Conservation (phyloP, 495 filamentous ascomycete genomes). For the Xylaria telfairii region DNA sequence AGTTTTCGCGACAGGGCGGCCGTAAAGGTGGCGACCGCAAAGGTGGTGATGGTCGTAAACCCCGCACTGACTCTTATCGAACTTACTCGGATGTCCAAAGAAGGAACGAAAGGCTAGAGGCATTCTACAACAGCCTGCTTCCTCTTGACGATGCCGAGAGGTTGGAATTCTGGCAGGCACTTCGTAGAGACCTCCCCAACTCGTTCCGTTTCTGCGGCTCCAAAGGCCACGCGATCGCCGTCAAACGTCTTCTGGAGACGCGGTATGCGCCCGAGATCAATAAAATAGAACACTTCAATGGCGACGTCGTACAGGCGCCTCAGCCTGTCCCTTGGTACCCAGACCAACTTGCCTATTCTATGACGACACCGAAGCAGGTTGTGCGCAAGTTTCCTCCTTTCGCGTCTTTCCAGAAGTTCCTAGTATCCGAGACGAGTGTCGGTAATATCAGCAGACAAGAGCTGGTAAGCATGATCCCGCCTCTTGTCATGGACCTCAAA, state of each 20-base stretch:
- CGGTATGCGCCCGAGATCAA: slow-evolving; percentile 88
- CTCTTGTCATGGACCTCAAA: slow-evolving; percentile 85
- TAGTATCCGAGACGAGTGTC: slow-evolving; percentile 96
- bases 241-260: slow-evolving; percentile 83
- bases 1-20: slow-evolving; percentile 30
- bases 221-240: slow-evolving; percentile 86
- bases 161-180: slow-evolving; percentile 78
- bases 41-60: slow-evolving; percentile 33
- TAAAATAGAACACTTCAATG: slow-evolving; percentile 75
- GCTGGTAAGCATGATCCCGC: slow-evolving; percentile 98
- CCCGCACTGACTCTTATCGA: slow-evolving; percentile 42
- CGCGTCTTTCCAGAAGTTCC: slow-evolving; percentile 92
- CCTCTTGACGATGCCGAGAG: slow-evolving; percentile 76
- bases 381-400: slow-evolving; percentile 91
- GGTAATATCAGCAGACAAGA: slow-evolving; percentile 98
- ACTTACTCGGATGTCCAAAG: slow-evolving; percentile 66
- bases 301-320: slow-evolving; percentile 78
- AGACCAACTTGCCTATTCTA: slow-evolving; percentile 89
- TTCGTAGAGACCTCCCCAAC: slow-evolving; percentile 86
- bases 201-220: slow-evolving; percentile 96
- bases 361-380: slow-evolving; percentile 95
- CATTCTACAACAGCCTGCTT: slow-evolving; percentile 79
- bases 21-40: slow-evolving; percentile 40
- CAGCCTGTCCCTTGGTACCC: slow-evolving; percentile 87
- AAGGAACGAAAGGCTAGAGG: slow-evolving; percentile 77